phyloP scores from a whole-genome alignment of 805 yeast species.

The Scheffersomyces coipomensis region DNA sequence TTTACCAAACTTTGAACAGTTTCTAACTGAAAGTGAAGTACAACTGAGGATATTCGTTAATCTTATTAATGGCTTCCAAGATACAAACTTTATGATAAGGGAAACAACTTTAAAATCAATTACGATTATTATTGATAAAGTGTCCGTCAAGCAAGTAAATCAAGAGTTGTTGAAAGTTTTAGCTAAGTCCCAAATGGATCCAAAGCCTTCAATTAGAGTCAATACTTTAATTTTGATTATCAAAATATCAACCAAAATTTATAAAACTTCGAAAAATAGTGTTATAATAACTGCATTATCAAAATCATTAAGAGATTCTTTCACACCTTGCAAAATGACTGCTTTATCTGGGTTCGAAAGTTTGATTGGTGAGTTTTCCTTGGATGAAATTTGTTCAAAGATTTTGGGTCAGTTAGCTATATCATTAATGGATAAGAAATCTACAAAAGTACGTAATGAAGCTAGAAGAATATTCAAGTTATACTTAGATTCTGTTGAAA shows the following conservation, averaged over 20 bases:
- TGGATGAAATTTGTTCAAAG: slow-evolving; percentile 75
- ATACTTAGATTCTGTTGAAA: slow-evolving; percentile 44
- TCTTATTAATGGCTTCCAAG: slow-evolving; percentile 79
- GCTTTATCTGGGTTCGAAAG: slow-evolving; percentile 73
- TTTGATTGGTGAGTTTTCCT: slow-evolving; percentile 63
- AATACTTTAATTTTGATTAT: slow-evolving; percentile 72
- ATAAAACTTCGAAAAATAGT: slow-evolving; percentile 55
- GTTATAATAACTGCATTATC: slow-evolving; percentile 86
- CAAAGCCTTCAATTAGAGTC: slow-evolving; percentile 71
- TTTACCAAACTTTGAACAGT: slow-evolving; percentile 53
- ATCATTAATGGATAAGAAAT: slow-evolving; percentile 68
- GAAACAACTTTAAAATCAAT: slow-evolving; percentile 74
- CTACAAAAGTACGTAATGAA: slow-evolving; percentile 64
- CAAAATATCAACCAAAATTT: slow-evolving; percentile 60
- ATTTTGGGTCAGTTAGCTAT: slow-evolving; percentile 84
- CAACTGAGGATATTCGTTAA: slow-evolving; percentile 67
- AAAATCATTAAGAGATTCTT: slow-evolving; percentile 78
- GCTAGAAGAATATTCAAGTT: slow-evolving; percentile 68
- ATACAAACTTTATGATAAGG: slow-evolving; percentile 77
- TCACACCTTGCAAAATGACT: slow-evolving; percentile 69
- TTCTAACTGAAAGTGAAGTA: slow-evolving; percentile 57
- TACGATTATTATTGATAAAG: slow-evolving; percentile 58
- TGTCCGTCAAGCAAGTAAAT: slow-evolving; percentile 78
- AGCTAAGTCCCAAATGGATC: slow-evolving; percentile 81
- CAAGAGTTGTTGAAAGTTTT: slow-evolving; percentile 78